Base-by-base conservation (phyloP, 2,329 filamentous ascomycete genomes). In the Neofusicoccum sp. region DNA sequence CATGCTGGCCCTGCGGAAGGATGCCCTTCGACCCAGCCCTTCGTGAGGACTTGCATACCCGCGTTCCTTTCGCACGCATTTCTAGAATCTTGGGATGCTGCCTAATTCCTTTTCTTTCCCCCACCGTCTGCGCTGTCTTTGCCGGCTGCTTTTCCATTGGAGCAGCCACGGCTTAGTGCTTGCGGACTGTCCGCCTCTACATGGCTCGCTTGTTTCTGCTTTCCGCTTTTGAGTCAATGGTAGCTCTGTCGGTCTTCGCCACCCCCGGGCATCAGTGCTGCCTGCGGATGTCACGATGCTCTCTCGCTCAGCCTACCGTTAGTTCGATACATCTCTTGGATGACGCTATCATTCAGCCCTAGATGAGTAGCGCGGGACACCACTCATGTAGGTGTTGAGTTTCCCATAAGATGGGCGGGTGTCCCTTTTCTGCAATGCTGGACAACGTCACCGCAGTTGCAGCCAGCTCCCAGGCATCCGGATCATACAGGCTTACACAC, bases 171-270 rank as follows among this genome's bases (percentile, higher is more conserved):
- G 41, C 16, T 34, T 36, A 22, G 41, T 45, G 31, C 54, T 58
- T 33, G 28, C 39, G 14, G 41, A 12, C 41, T 31, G 11, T n/a
- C 14, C 41, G 41, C 16, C 11, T 43, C 22, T 22, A 22, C 41
- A 44, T 44, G 37, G 29, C 37, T 39, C 28, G 36, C 12, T 16
- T 34, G 54, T 22, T 43, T n/a, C 52, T 36, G 34, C 54, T 41
- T 58, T 58, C 54, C 54, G 54, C 54, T 36, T 56, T 56, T 58
- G 41, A 31, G 54, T 58, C 41, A 58, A 45, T 58, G 54, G 41
- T 58, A 58, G 12, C 29, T 34, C 22, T 56, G 41, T 16, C 41
- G 39, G 29, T 36, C n/a, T 47, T 58, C 39, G 54, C 54, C 54
- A 58, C 14, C 54, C 54, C 54, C 39, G 54, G n/a, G 31, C 31